Evolutionary conservation across 2,329 filamentous ascomycete genomes (phyloP).

Genomic region (Aspergillus neoniger): DNA sequence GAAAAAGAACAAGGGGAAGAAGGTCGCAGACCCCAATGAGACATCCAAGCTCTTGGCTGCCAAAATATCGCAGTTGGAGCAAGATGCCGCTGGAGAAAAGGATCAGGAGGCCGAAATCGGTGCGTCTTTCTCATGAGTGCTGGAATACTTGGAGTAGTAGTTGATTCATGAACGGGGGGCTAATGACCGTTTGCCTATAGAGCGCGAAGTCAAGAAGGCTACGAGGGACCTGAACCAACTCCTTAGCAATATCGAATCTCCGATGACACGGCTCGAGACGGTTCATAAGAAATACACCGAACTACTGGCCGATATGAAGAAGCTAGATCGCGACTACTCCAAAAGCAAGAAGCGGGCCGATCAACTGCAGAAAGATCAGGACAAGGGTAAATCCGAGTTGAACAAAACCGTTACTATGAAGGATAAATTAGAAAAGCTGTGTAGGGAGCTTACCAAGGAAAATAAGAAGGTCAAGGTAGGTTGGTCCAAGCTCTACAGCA

Average conservation of each 20-base stretch:
- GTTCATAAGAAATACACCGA: constrained; percentile 90
- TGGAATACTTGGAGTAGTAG: constrained; percentile 15
- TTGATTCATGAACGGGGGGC: constrained; percentile 15
- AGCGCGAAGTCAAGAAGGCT: constrained; percentile 90
- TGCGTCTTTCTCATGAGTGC: constrained; percentile 50
- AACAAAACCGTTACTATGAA: constrained; percentile 89
- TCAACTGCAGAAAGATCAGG: constrained; percentile 93
- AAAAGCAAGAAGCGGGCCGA: constrained; percentile 97
- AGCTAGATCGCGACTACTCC: constrained; percentile 86
- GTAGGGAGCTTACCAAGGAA: constrained; percentile 89
- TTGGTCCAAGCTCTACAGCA: constrained; percentile 15
- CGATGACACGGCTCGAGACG: constrained; percentile 86
- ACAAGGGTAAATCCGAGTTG: constrained; percentile 81
- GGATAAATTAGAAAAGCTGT: constrained; percentile 95
- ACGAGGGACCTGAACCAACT: constrained; percentile 87
- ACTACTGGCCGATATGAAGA: constrained; percentile 90
- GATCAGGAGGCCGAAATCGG: constrained; percentile 96
- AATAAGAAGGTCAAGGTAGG: constrained; percentile 96
- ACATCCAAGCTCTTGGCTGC: constrained; percentile 88
- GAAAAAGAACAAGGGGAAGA: constrained; percentile 85
- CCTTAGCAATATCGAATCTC: constrained; percentile 83
- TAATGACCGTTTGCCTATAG: constrained; percentile 52
- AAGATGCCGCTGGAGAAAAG: constrained; percentile 89
- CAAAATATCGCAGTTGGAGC: constrained; percentile 92
- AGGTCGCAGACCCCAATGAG: constrained; percentile 79